Percentiles rank a stretch among this genome's conserved stretches.
Conservation (phyloP, 2,329 filamentous ascomycete species). For the Pestalotiopsis sp. region DNA sequence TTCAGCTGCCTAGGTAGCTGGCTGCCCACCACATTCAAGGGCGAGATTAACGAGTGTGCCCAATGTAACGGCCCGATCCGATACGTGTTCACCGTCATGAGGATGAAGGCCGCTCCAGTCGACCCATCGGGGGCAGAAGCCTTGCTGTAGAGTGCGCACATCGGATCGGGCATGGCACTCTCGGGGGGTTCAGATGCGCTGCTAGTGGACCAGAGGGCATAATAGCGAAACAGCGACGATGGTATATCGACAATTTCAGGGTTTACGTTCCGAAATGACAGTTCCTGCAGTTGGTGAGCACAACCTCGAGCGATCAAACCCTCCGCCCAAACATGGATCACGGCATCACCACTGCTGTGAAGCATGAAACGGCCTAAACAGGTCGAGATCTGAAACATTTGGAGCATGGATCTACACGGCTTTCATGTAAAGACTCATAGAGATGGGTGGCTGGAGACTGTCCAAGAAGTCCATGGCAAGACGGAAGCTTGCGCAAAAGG, state of each 20-base stretch:
- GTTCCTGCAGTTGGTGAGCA: constrained; percentile 15
- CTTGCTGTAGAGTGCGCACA: constrained; percentile 2
- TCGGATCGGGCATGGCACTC: not conserved
- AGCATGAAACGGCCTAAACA: constrained; percentile 20
- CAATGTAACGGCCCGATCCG: constrained; percentile 32
- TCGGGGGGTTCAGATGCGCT: not conserved
- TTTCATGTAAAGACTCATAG: constrained; percentile 20
- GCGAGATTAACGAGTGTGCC: constrained; percentile 12
- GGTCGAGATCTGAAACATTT: constrained; percentile 26
- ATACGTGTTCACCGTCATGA: constrained; percentile 8
- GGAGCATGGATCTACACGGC: constrained; percentile 23
- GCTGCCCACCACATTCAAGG: not conserved
- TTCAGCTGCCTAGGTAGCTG: not conserved
- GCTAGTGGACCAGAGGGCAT: not conserved
- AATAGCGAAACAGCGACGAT: not conserved
- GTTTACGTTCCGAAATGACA: not conserved
- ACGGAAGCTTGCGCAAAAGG: constrained; percentile 43
- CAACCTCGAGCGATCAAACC: constrained; percentile 12
- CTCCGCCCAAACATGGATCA: constrained; percentile 8
- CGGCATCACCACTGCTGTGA: constrained; percentile 18
- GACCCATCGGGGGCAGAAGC: not conserved
- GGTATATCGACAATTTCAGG: constrained; percentile 4
- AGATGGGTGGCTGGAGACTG: constrained; percentile 34
- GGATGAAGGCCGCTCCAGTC: not conserved
- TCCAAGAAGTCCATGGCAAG: constrained; percentile 28